phyloP scores from a whole-genome alignment of 768 basidiomycete species.

The Boletellus sp. region DNA sequence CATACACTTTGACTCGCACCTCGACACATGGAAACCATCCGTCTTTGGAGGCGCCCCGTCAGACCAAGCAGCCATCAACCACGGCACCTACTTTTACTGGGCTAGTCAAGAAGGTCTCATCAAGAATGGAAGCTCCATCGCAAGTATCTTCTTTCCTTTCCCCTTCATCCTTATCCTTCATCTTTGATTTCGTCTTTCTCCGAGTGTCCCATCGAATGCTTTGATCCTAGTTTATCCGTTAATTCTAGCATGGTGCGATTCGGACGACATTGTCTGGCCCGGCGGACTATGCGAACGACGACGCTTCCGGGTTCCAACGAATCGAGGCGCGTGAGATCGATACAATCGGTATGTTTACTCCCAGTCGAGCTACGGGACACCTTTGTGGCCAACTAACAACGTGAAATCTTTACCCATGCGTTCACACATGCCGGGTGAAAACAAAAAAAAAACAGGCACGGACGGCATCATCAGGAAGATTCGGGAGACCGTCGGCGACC shows the following conservation, averaged over 20 bases:
- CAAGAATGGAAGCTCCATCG: conserved; percentile 73
- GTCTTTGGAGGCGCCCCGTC: conserved; percentile 75
- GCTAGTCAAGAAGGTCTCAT: conserved; percentile 81
- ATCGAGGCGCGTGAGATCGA: conserved; percentile 87
- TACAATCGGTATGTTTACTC: conserved; percentile 58
- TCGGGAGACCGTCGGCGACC: conserved; percentile 67
- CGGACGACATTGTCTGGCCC: conserved; percentile 77
- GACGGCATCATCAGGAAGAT: conserved; percentile 80
- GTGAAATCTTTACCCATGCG: not conserved
- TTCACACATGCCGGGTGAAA: too few relatives aligned
- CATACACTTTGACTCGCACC: conserved; percentile 85
- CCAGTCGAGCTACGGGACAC: not conserved
- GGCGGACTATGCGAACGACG: conserved; percentile 75
- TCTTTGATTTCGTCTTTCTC: conserved; percentile 11
- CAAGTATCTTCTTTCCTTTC: conserved; percentile 52
- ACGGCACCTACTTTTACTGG: conserved; percentile 90
- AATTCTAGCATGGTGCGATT: conserved; percentile 76
- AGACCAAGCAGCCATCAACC: conserved; percentile 71
- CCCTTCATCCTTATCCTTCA: not conserved
- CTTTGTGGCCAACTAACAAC: not conserved
- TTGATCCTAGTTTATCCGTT: conserved; percentile 73
- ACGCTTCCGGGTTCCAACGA: conserved; percentile 73
- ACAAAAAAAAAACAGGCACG: too few relatives aligned
- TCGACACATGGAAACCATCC: conserved; percentile 75
- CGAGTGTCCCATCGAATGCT: conserved; percentile 29